Evolutionary conservation across 805 yeast species (phyloP), one percentile per base, ranked within the genome.

Genomic region (Sugiyamaella floridensis): DNA sequence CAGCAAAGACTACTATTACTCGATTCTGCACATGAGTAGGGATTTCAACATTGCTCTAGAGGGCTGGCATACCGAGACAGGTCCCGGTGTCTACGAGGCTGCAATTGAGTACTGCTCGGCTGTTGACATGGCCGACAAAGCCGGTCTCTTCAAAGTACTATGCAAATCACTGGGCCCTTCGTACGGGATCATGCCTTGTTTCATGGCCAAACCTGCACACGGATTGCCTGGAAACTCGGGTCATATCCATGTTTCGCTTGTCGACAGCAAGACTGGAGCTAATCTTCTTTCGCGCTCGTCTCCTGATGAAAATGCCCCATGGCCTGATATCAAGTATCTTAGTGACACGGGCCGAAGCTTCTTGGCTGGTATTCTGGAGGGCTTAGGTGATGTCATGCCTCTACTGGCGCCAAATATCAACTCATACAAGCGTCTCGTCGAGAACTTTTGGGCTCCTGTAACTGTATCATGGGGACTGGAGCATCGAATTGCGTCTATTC

Each of bases 171-270:
- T 65, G 16, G 67, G 64, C 14, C 58, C 64, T 2, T 55, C 57
- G 28, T 60, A 58, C 45, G 57, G 55, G 7, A 52, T 67, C 12
- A 50, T 66, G 22, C 70, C 71, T n/a, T 64, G 68, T 46, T 67
- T 67, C 57, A 67, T 67, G 71, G 71, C 71, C 43, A 67, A 67
- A 47, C 71, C 71, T 4, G 57, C 60, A 18, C 60, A 63, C n/a
- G 68, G 67, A 8, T 50, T 66, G 56, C 70, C 71, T 2, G 71
- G 71, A 11, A 67, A 66, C 49, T 67, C 70, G 19, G 71, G 71
- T 2, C 71, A 67, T 52, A 50, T 66, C 29, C 71, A 67, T 49
- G 61, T 64, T 32, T 66, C 70, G 9, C 50, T 67, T 12, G 49
- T 58, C 11, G 63, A 63, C 41, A 42, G 34, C 9, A 52, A 57